Evolutionary conservation across 768 basidiomycete genomes (phyloP).

Genomic region (Lentinula boryana): DNA sequence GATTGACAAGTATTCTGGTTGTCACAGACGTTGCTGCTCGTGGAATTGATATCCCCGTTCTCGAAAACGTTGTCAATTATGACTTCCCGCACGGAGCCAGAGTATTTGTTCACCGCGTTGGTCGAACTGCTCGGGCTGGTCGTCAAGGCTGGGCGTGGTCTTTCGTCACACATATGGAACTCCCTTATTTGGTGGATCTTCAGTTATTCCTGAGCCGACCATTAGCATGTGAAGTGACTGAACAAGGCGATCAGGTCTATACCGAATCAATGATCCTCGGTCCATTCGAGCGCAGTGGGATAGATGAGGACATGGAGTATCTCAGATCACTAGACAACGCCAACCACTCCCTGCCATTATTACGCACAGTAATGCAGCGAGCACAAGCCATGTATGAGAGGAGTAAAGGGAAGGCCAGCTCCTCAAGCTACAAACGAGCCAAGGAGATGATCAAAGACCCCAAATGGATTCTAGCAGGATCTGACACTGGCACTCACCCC

Average conservation of each 20-base stretch:
- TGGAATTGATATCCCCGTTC: slow-evolving; percentile 94
- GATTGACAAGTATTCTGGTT: slow-evolving; percentile 76
- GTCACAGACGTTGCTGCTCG: slow-evolving; percentile 98
- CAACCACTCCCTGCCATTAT: slow-evolving; percentile 55
- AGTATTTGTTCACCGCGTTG: slow-evolving; percentile 95
- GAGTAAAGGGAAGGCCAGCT: slow-evolving; percentile 85
- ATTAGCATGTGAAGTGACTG: slow-evolving; percentile 45
- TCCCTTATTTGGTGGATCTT: slow-evolving; percentile 88
- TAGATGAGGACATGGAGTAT: slow-evolving; percentile 86
- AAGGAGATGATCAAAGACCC: slow-evolving; percentile 78
- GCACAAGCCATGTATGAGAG: slow-evolving; percentile 94
- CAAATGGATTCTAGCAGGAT: slow-evolving; percentile 65
- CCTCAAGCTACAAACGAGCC: slow-evolving; percentile 79
- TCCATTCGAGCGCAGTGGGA: slow-evolving; percentile 67
- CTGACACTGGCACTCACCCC: slow-evolving; percentile 67
- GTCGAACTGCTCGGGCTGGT: slow-evolving; percentile 93
- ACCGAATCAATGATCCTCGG: slow-evolving; percentile 75
- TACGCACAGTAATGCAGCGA: slow-evolving; percentile 80
- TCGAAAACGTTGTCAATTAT: slow-evolving; percentile 97
- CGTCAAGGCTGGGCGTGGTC: slow-evolving; percentile 96
- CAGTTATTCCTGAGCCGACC: slow-evolving; percentile 89
- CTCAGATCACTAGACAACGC: slow-evolving; percentile 57
- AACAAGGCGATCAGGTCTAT: slow-evolving; percentile 54
- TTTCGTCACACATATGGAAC: slow-evolving; percentile 78
- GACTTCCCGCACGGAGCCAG: slow-evolving; percentile 94